phyloP scores from a whole-genome alignment of 2,329 filamentous ascomycete genomes.

The Didymella lethalis region DNA sequence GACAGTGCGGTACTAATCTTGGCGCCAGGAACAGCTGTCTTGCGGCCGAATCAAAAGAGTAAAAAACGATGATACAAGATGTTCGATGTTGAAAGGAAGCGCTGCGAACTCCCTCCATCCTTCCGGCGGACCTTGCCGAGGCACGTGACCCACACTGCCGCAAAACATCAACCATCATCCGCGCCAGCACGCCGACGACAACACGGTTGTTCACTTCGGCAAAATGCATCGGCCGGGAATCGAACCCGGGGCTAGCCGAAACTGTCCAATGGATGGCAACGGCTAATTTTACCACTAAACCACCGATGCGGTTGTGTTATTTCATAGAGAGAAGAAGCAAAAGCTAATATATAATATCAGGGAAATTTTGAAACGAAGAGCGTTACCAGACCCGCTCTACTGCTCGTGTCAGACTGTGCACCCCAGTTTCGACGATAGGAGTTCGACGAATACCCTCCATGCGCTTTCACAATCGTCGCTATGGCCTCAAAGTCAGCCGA shows the following conservation, averaged over 20 bases:
- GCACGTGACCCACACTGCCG: not conserved
- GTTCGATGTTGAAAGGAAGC: no score
- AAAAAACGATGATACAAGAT: not conserved
- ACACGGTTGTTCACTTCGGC: not conserved
- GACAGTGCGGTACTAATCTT: not conserved
- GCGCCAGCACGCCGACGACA: not conserved
- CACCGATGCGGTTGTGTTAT: not conserved
- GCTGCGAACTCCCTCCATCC: no score
- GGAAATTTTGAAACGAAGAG: no score
- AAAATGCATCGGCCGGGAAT: constrained; percentile 10
- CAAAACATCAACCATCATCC: not conserved
- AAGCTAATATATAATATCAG: no score
- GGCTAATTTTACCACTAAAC: constrained; percentile 13
- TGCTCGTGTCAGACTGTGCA: no score
- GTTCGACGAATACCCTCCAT: no score
- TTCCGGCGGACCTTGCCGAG: no score
- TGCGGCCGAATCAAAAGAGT: not conserved
- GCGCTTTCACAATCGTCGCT: no score
- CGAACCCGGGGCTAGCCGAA: constrained; percentile 10
- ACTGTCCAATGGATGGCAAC: constrained; percentile 7
- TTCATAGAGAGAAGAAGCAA: no score
- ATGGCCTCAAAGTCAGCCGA: no score
- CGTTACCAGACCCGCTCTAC: no score
- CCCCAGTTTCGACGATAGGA: no score
- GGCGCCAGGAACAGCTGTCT: not conserved